These are phyloP conservation scores for Penicillium sp. DNA, from an alignment of 2,329 filamentous ascomycete species.

Conservation along the genomic window DNA sequence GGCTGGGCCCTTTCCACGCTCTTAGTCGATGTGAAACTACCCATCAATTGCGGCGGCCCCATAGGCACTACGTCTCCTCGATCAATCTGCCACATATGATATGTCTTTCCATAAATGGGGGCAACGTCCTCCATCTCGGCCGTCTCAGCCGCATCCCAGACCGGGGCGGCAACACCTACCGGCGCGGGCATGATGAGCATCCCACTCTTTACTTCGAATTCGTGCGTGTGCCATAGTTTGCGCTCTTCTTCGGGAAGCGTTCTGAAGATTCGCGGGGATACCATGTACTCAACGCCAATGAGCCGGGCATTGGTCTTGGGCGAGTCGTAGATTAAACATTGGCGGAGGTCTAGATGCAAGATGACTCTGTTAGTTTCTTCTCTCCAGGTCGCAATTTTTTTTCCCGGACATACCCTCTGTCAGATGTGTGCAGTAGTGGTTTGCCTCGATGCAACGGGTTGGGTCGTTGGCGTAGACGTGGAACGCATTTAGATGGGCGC, in stretches of 20 bases:
- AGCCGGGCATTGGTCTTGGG: constrained; percentile 69
- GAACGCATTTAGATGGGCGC: constrained; percentile 85
- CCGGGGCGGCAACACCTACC: constrained; percentile 52
- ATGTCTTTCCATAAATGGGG: constrained; percentile 79
- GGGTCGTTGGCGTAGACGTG: constrained; percentile 79
- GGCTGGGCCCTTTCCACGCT: constrained; percentile 28
- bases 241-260: constrained; percentile 70
- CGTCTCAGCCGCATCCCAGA: constrained; percentile 78
- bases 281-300: constrained; percentile 89
- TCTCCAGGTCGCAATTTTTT: background rate
- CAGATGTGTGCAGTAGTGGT: constrained; percentile 83
- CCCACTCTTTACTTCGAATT: constrained; percentile 52
- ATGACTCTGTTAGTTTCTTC: background rate
- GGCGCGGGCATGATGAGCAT: constrained; percentile 49
- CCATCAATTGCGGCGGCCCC: constrained; percentile 67
- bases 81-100: constrained; percentile 86
- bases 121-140: constrained; percentile 79
- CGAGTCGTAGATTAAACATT: constrained; percentile 84
- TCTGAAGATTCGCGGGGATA: constrained; percentile 70
- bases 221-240: constrained; percentile 77
- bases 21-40: constrained; percentile 53
- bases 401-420: constrained; percentile 55
- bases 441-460: constrained; percentile 71
- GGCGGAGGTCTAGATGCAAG: constrained; percentile 65
- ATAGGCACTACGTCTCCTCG: constrained; percentile 67